These are phyloP conservation scores for Mycosphaerelloides madeirae DNA, from an alignment of 2,329 filamentous ascomycete genomes.

Conservation along the genomic window DNA sequence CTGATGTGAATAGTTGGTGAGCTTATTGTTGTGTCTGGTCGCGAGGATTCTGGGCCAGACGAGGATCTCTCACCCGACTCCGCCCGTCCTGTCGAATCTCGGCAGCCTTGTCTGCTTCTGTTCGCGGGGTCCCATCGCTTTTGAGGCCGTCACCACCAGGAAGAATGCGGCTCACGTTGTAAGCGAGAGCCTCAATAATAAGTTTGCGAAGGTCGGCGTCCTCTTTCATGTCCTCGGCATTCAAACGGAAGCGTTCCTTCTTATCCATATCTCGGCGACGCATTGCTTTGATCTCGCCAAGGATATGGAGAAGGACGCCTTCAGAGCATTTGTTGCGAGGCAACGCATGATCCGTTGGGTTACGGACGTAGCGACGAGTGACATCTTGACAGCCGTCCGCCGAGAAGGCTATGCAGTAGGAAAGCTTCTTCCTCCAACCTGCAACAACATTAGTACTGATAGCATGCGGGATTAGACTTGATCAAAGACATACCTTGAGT, in stretches of 20 bases:
- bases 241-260: constrained; percentile 73
- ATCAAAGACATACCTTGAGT: constrained; percentile 61
- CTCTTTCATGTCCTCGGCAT: constrained; percentile 74
- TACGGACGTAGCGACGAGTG: constrained; percentile 65
- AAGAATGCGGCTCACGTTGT: constrained; percentile 65
- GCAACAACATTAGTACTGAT: constrained; percentile 16
- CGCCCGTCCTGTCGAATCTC: constrained; percentile 40
- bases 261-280: constrained; percentile 81
- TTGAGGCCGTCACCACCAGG: constrained; percentile 40
- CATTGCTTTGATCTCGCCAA: constrained; percentile 82
- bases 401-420: constrained; percentile 94
- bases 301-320: constrained; percentile 83
- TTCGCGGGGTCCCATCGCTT: constrained; percentile 23
- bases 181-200: constrained; percentile 68
- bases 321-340: constrained; percentile 77
- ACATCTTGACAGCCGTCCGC: constrained; percentile 73
- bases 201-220: constrained; percentile 70
- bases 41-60: constrained; percentile 31
- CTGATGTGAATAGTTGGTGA: not conserved
- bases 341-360: constrained; percentile 63
- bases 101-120: constrained; percentile 46
- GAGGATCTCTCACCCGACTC: constrained; percentile 16
- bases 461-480: not conserved
- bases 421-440: constrained; percentile 93
- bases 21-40: constrained; percentile 19